Evolutionary conservation across 345 rosid species (phyloP), one percentile per base, ranked within the genome.

Genomic region (Acer campestre): DNA sequence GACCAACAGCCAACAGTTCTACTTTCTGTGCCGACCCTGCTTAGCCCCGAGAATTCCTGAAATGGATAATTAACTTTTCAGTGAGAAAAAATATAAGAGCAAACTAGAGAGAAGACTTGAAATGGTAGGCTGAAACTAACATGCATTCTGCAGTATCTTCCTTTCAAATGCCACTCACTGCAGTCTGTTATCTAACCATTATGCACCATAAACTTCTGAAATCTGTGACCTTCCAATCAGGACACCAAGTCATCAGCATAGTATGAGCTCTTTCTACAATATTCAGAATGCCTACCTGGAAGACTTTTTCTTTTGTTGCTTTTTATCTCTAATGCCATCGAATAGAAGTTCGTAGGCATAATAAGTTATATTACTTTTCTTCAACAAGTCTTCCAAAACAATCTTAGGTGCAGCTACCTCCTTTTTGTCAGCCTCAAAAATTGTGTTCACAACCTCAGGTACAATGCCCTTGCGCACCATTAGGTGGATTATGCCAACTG

Each of bases 341-440:
- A 88, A 89, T 16, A 95, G 90, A 80, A 93, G 95, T 80, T 94
- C 93, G 10, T 93, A 94, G 4, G 98, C 87, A 82, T 82, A 90
- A 77, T 94, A 94, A 29, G 94, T 93, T 85, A 95, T 89, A 74
- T 85, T 82, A 77, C 94, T 85, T 82, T 88, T 91, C 87, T 87
- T 95, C 91, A 95, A 84, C 81, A 94, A 83, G 80, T 93, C 93
- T 82, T 95, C 99, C 82, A 94, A 88, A 59, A 92, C 84, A 77
- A 93, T 92, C 91, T 95, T 94, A 31, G 97, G 99, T 59, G 99
- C 94, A 20, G 96, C 98, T 71, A 90, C 85, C 70, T 81, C 90
- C 86, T 72, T 93, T 79, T 93, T 95, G 73, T 90, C 90, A 71
- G 91, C 84, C 70, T 93, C 97, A 71, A 88, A 92, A 78, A 94